phyloP scores from a whole-genome alignment of 352 stramenopile species.

The Albugo laibachii region DNA sequence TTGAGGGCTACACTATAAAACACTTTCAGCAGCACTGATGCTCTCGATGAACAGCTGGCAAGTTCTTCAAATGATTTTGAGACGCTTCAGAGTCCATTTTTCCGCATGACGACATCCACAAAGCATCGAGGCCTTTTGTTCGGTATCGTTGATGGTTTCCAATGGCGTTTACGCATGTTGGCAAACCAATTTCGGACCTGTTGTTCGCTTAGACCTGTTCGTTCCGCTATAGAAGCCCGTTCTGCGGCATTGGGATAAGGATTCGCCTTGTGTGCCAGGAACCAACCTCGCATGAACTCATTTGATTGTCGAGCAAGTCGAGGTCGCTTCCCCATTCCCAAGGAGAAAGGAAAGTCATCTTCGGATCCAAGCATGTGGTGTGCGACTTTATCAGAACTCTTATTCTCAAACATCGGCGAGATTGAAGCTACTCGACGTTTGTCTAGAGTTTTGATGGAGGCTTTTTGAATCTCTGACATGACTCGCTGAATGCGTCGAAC shows the following conservation, averaged over 20 bases:
- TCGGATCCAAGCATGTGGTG: too few relatives aligned
- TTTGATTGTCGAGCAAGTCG: conserved; percentile 51
- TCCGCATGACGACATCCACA: conserved; percentile 54
- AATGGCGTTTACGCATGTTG: conserved; percentile 80
- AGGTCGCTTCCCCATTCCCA: not conserved
- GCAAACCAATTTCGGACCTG: conserved; percentile 80
- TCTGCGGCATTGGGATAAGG: conserved; percentile 54
- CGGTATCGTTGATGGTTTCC: conserved; percentile 23
- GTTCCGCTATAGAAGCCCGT: conserved; percentile 38
- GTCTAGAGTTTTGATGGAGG: conserved; percentile 7
- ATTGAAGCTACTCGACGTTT: conserved; percentile 13
- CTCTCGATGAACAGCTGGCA: too few relatives aligned
- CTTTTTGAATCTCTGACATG: conserved; percentile 5
- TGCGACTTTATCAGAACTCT: too few relatives aligned
- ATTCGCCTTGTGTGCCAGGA: conserved; percentile 68
- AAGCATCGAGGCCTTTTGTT: conserved; percentile 60
- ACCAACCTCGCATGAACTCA: conserved; percentile 72
- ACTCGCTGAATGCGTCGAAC: conserved; percentile 17
- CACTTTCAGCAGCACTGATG: too few relatives aligned
- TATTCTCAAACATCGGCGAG: conserved; percentile 12
- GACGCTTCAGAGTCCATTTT: conserved; percentile 18
- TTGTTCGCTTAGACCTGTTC: conserved; percentile 49
- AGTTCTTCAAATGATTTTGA: not conserved
- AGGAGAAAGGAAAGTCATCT: too few relatives aligned
- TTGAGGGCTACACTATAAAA: too few relatives aligned